These are phyloP conservation scores for Saprolegnia parasitica DNA, from an alignment of 352 stramenopile genomes.

Conservation along the genomic window DNA sequence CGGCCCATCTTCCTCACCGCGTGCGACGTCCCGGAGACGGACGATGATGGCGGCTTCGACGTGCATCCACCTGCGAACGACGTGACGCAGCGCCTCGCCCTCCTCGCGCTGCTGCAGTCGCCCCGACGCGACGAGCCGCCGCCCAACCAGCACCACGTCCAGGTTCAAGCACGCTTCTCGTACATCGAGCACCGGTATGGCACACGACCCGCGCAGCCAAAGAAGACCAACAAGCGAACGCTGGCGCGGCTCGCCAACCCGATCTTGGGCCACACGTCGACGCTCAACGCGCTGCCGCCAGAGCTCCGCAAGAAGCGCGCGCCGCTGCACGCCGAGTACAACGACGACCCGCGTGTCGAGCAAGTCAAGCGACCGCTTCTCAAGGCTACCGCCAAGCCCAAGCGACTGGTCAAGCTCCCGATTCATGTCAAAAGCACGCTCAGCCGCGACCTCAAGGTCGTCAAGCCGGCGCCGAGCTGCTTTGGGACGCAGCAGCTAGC, in stretches of 20 bases:
- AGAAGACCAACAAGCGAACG: constrained; percentile 54
- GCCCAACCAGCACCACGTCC: background rate
- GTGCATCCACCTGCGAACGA: background rate
- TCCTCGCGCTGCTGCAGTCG: constrained; percentile 8
- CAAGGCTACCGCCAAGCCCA: background rate
- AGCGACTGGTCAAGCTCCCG: background rate
- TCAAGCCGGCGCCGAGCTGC: background rate
- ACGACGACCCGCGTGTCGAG: background rate
- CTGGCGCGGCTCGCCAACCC: constrained; percentile 61
- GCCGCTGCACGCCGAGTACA: constrained; percentile 15
- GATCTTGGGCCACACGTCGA: constrained; percentile 61
- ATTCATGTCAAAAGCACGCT: constrained; percentile 5
- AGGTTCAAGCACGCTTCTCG: constrained; percentile 17
- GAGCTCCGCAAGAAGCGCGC: constrained; percentile 53
- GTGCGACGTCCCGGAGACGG: constrained; percentile 7
- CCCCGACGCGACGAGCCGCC: background rate
- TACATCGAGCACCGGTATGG: constrained; percentile 62
- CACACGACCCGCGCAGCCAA: constrained; percentile 38
- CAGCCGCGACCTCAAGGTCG: constrained; percentile 4
- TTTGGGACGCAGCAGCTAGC: background rate
- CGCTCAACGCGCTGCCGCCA: constrained; percentile 52
- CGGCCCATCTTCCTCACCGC: constrained; percentile 1
- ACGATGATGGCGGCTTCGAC: background rate
- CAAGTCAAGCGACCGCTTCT: background rate
- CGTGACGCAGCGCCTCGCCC: background rate